Evolutionary conservation across 2,329 filamentous ascomycete species (phyloP), one percentile per base, ranked within the genome.

Genomic region (Zalaria sp.): DNA sequence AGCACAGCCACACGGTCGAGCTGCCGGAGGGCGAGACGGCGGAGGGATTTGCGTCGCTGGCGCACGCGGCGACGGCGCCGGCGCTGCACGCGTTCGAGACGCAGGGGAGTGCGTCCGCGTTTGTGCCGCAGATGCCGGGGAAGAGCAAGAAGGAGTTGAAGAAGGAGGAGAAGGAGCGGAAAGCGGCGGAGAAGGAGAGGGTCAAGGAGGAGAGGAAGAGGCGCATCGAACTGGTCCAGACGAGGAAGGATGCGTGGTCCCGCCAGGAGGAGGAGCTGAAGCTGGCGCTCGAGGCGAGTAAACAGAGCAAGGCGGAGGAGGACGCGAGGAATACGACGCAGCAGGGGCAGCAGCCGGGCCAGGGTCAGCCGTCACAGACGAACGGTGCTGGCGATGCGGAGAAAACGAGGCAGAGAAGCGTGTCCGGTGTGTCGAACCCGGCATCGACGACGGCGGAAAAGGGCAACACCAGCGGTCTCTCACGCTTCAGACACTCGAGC

Each of bases 111-210:
- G 8, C 40, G 18, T 32, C 40, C 5, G 38, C 40, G 6, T 43
- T 46, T 41, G 34, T 43, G 5, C 35, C 27, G 40, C 32, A 1
- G n/a, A 11, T 10, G 45, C 79, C 73, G 55, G 71, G 71, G 49
- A 74, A 74, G 28, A 77, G 76, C 44, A 86, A 80, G 68, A 88
- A 79, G 62, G 83, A 83, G 47, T 62, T 62, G 35, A 68, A 66
- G 32, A 62, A 61, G 34, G 72, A 73, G 54, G 73, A 77, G 43
- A 78, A 77, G 49, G 73, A 74, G 37, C 66, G 68, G 38, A 75
- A 73, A 51, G 65, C 56, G 47, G 67, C 72, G 34, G 68, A 71
- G 48, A 81, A 80, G 58, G 74, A 75, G 40, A 65, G 69, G 43
- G 72, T 67, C 47, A 65, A 73, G 37, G 71, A 71, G 42, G 51